These are phyloP conservation scores for Rutstroemia sp. DNA, from an alignment of 2,329 filamentous ascomycete genomes.

Conservation along the genomic window DNA sequence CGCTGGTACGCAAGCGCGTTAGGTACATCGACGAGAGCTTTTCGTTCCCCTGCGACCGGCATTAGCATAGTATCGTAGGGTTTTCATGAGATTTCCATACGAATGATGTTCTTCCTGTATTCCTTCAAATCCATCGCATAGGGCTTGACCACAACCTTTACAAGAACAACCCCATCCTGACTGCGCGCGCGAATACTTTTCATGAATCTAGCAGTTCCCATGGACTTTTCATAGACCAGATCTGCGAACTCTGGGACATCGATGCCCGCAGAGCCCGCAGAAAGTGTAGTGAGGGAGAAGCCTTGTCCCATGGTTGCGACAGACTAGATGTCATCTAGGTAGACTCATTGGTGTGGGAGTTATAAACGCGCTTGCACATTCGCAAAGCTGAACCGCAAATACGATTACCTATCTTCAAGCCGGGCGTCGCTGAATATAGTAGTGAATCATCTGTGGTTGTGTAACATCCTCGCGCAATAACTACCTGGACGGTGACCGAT, in stretches of 20 bases:
- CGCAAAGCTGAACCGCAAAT: background rate
- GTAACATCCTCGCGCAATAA: too few relatives aligned
- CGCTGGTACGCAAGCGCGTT: conserved; percentile 89
- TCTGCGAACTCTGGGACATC: conserved; percentile 89
- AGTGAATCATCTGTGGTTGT: too few relatives aligned
- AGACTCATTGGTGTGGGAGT: conserved; percentile 20
- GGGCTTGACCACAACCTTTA: conserved; percentile 92
- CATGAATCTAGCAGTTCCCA: conserved; percentile 91
- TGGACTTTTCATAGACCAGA: conserved; percentile 82
- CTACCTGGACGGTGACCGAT: too few relatives aligned
- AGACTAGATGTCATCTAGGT: conserved; percentile 21
- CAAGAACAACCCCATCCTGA: conserved; percentile 83
- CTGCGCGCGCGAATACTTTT: conserved; percentile 90
- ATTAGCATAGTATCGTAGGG: conserved; percentile 11
- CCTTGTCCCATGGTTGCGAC: conserved; percentile 76
- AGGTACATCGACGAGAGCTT: conserved; percentile 70
- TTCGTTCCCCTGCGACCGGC: conserved; percentile 61
- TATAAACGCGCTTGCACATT: background rate
- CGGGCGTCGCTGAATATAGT: too few relatives aligned
- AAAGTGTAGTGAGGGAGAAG: conserved; percentile 87
- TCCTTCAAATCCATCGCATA: conserved; percentile 73
- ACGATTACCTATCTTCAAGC: background rate
- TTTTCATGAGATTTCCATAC: conserved; percentile 40
- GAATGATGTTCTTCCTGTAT: conserved; percentile 69
- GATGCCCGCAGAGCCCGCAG: conserved; percentile 85